These are phyloP conservation scores for Thymus quinquecostatus DNA, from an alignment of 257 asterid species.

Conservation along the genomic window DNA sequence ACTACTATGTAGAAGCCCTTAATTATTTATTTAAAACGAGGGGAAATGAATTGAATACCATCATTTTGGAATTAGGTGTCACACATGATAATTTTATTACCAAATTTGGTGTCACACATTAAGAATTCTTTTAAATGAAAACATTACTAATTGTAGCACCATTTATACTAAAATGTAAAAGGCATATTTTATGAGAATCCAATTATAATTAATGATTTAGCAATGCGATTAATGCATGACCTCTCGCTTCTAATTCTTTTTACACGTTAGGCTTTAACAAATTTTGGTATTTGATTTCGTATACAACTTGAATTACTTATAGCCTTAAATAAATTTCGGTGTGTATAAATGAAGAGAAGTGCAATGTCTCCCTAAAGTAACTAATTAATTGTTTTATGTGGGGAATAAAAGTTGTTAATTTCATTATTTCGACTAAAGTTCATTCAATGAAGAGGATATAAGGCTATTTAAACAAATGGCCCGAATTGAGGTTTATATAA, in stretches of 20 bases:
- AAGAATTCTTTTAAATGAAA: background rate
- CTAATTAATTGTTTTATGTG: background rate
- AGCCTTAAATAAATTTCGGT: background rate
- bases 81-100: conserved; percentile 17
- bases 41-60: background rate
- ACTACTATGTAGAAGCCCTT: background rate
- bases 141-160: conserved; percentile 17
- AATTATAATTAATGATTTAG: background rate
- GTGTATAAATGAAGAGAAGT: background rate
- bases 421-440: background rate
- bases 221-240: background rate
- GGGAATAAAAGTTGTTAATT: background rate
- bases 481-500: too few relatives aligned
- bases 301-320: conserved; percentile 14
- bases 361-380: background rate
- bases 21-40: background rate
- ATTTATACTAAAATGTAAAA: conserved; percentile 29
- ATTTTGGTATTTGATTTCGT: background rate
- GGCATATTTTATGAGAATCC: conserved; percentile 5
- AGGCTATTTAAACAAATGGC: too few relatives aligned
- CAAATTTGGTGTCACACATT: conserved; percentile 18
- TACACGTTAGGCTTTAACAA: conserved; percentile 19
- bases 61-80: conserved; percentile 17
- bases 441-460: too few relatives aligned
- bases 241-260: background rate